These are phyloP conservation scores for Fomitopsis pinicola DNA, from an alignment of 1,284 basidiomycete species.

Conservation along the genomic window DNA sequence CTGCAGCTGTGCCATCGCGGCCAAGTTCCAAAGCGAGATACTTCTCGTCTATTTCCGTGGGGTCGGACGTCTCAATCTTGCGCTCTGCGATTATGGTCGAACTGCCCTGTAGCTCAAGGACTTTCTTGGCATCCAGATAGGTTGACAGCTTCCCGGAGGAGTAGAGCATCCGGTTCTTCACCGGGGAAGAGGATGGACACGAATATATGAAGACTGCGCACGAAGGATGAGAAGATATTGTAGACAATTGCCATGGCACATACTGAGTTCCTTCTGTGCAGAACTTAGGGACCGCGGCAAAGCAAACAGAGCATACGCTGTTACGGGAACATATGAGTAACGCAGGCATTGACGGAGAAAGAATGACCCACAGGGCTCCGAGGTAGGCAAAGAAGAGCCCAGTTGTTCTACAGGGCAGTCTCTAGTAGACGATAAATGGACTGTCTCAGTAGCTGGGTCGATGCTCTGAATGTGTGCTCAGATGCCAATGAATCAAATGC, in stretches of 20 bases:
- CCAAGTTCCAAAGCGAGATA: conserved; percentile 59
- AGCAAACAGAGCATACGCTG: conserved; percentile 71
- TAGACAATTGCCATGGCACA: conserved; percentile 17
- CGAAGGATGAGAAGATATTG: not conserved
- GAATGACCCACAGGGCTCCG: conserved; percentile 42
- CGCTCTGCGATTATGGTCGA: conserved; percentile 42
- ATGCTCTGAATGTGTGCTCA: conserved; percentile 45
- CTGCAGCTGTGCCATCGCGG: conserved; percentile 2
- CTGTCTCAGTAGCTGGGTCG: conserved; percentile 52
- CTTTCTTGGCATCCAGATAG: conserved; percentile 50
- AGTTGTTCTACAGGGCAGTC: conserved; percentile 41
- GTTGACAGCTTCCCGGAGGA: conserved; percentile 63
- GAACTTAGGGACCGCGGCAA: conserved; percentile 50
- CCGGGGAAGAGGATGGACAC: conserved; percentile 74
- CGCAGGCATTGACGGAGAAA: not conserved
- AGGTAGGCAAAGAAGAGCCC: conserved; percentile 43
- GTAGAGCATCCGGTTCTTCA: conserved; percentile 86
- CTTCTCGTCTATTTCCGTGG: conserved; percentile 62
- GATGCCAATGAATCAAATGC: not conserved
- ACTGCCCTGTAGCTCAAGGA: conserved; percentile 40
- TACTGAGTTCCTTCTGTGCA: conserved; percentile 52
- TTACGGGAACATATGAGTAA: not conserved
- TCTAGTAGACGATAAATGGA: conserved; percentile 39
- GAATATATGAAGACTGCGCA: conserved; percentile 80
- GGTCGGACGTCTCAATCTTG: conserved; percentile 83